Conservation (phyloP, 2,329 filamentous ascomycete genomes). For the Aspergillus calidoustus region DNA sequence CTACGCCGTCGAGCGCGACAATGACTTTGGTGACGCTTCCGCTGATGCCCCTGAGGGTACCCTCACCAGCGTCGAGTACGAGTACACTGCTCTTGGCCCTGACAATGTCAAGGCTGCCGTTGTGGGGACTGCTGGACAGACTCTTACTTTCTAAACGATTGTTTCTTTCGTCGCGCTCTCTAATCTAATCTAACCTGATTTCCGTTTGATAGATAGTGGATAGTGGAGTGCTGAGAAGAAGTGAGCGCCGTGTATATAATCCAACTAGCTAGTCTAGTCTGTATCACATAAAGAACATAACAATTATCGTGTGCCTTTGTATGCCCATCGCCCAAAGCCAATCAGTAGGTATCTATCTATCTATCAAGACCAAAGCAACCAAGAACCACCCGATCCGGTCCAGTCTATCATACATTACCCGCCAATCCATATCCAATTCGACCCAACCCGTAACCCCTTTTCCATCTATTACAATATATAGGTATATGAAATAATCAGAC, state of each 20-base stretch:
- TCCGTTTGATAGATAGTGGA: background rate
- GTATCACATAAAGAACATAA: background rate
- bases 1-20: constrained; percentile 51
- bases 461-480: background rate
- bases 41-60: constrained; percentile 58
- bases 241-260: background rate
- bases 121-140: constrained; percentile 41
- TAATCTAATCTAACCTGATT: background rate
- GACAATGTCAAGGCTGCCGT: constrained; percentile 53
- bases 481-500: constrained; percentile 7
- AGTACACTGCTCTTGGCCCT: constrained; percentile 58
- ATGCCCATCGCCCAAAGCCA: background rate
- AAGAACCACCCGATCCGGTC: background rate
- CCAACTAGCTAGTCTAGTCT: background rate
- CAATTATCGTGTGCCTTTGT: background rate
- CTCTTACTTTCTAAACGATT: constrained; percentile 35
- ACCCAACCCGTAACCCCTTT: background rate
- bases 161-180: background rate
- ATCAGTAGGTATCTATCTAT: background rate
- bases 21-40: constrained; percentile 52
- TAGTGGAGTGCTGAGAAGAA: background rate
- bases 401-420: background rate
- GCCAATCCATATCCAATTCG: background rate
- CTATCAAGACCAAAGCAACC: background rate
- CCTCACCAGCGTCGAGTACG: constrained; percentile 59